phyloP scores from a whole-genome alignment of 352 stramenopile species.

The Phytophthora chlamydospora region DNA sequence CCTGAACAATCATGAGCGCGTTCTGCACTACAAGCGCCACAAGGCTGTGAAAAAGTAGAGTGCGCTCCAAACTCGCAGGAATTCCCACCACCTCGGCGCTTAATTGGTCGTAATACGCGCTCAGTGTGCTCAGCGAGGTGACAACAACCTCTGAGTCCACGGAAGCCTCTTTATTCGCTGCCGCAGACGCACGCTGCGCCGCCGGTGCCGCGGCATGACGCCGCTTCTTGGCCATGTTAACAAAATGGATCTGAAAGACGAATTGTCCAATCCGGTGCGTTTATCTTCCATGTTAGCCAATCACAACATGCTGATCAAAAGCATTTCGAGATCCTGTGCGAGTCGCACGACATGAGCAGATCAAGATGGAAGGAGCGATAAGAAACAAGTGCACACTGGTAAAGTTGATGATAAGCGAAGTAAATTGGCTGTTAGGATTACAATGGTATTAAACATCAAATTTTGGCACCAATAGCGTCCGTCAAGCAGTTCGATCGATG shows the following conservation, averaged over 20 bases:
- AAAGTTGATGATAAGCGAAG: no score
- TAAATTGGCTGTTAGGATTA: no score
- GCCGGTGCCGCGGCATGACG: slow-evolving; percentile 15
- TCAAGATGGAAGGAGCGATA: no score
- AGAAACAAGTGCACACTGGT: no score
- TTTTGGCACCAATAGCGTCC: no score
- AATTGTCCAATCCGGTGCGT: no score
- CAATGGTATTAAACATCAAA: no score
- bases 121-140: slow-evolving; percentile 17
- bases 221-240: slow-evolving; percentile 50
- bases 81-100: slow-evolving; percentile 23
- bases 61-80: slow-evolving; percentile 31
- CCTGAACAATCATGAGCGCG: slow-evolving; percentile 48
- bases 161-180: slow-evolving; percentile 7
- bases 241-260: slow-evolving; percentile 8
- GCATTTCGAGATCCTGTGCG: no score
- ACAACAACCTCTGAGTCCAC: slow-evolving; percentile 11
- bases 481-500: no score
- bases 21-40: slow-evolving; percentile 46
- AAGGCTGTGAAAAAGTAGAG: slow-evolving; percentile 45
- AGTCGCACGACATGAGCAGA: no score
- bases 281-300: slow-evolving; percentile 4
- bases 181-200: slow-evolving; percentile 15
- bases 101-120: slow-evolving; percentile 21
- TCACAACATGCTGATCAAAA: background rate